These are phyloP conservation scores for Calonectria multiphialidica DNA, from an alignment of 2,329 filamentous ascomycete species.

Conservation along the genomic window DNA sequence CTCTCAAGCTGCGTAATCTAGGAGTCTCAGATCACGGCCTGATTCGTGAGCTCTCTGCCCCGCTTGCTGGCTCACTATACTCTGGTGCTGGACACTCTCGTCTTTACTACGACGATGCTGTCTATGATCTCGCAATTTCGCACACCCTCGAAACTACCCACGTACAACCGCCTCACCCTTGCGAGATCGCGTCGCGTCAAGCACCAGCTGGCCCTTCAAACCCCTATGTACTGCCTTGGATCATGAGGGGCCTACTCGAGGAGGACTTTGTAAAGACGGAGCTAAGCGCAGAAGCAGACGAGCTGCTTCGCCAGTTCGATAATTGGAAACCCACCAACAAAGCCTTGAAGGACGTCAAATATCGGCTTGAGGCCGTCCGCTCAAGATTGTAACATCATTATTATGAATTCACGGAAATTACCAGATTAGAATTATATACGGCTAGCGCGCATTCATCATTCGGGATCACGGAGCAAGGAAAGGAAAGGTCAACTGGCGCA, in stretches of 20 bases:
- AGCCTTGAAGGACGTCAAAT: conserved; percentile 95
- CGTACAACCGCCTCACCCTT: conserved; percentile 52
- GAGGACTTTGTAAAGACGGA: conserved; percentile 91
- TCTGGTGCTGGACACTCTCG: conserved; percentile 93
- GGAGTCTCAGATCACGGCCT: conserved; percentile 94
- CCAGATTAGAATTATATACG: conserved; percentile 10
- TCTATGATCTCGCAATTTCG: conserved; percentile 83
- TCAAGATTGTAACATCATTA: conserved; percentile 73
- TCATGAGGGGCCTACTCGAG: conserved; percentile 92
- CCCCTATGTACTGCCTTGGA: conserved; percentile 93
- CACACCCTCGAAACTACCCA: conserved; percentile 80
- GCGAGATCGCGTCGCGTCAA: conserved; percentile 40
- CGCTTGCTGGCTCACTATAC: conserved; percentile 91
- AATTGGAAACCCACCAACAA: conserved; percentile 93
- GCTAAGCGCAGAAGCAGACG: conserved; percentile 79
- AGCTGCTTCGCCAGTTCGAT: conserved; percentile 89
- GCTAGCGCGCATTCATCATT: conserved; percentile 1
- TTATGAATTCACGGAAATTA: background rate
- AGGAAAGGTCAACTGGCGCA: conserved; percentile 2
- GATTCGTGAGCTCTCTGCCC: conserved; percentile 88
- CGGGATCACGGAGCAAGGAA: conserved; percentile 12
- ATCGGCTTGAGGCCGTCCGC: conserved; percentile 89
- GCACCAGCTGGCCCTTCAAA: conserved; percentile 69
- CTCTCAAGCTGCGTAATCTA: conserved; percentile 92
- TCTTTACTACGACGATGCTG: conserved; percentile 88